Percentiles rank a stretch among this genome's conserved stretches.
phyloP scores from a whole-genome alignment of 371 early-diverging fungal genomes.

The Mortierella sp. region DNA sequence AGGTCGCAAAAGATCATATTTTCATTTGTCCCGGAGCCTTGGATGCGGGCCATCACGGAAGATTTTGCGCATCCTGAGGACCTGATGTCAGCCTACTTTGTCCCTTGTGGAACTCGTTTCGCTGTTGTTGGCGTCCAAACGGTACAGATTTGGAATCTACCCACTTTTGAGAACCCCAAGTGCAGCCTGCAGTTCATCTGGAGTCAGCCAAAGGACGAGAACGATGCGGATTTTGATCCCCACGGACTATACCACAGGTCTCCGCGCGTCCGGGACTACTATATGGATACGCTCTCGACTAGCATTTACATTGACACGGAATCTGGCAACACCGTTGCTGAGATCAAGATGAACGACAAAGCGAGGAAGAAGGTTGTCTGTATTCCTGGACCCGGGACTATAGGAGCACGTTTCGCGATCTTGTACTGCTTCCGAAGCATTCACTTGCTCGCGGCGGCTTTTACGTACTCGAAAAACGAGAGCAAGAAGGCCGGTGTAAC shows the following conservation, averaged over 20 bases:
- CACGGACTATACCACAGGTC: constrained; percentile 20
- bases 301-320: constrained; percentile 25
- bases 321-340: constrained; percentile 26
- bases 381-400: constrained; percentile 35
- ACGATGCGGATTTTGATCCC: constrained; percentile 12
- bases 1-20: constrained; percentile 26
- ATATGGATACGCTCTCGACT: constrained; percentile 16
- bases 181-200: constrained; percentile 47
- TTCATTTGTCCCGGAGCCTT: constrained; percentile 53
- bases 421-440: constrained; percentile 42
- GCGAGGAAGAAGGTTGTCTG: constrained; percentile 18
- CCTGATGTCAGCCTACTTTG: constrained; percentile 35
- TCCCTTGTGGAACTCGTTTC: constrained; percentile 39
- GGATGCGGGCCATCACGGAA: constrained; percentile 49
- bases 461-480: constrained; percentile 26
- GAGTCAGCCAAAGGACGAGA: constrained; percentile 47
- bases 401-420: constrained; percentile 45
- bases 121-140: constrained; percentile 46
- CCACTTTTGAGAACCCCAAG: constrained; percentile 31
- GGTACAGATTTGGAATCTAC: constrained; percentile 51
- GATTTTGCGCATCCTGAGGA: constrained; percentile 41
- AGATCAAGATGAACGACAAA: constrained; percentile 43
- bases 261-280: constrained; percentile 37
- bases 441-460: constrained; percentile 40
- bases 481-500: constrained; percentile 22